Base-by-base conservation (phyloP, 1,284 basidiomycete genomes). In the Naganishia cerealis region DNA sequence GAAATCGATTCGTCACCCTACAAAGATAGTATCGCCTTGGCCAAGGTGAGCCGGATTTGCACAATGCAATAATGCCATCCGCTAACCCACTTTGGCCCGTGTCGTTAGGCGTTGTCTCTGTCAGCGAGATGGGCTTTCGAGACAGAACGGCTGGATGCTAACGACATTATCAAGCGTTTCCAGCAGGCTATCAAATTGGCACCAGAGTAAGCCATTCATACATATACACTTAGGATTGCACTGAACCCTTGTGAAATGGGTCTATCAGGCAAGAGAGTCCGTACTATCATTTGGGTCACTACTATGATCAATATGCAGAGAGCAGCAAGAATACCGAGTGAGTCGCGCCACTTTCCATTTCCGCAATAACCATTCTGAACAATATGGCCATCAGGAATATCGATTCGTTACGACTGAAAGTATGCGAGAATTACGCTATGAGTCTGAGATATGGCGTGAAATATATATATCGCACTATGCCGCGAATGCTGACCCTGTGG, bases 391-490 rank as follows among this genome's bases (percentile, higher is more conserved):
- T 36, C 68, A 65, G 57, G 39, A 58, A 67, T 56, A 56, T 63
- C 29, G 61, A 70, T 69, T 24, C 72, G 71, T 66, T 75, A 75
- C 63, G 71, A 72, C 72, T 65, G 71, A 76, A 65, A 86, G 75
- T 86, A 2, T 83, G 80, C 73, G 84, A 85, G 71, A 85, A 88
- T 59, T 97, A 90, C 74, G 83, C 86, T 5, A 87, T 85, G 71
- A 90, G 94, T 0, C 87, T 95, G 66, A 84, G 84, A 73, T 82
- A 86, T 73, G 96, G 96, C 13, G 93, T 94, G 55, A 99, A 99
- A 83, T 98, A 90, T 79, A 90, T 97, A 58, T 99, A 95, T 79
- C 94, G 97, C 77, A 94, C 93, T 0, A 87, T 99, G 74, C 95
- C 96, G 0, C 87, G 96, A 43, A 85, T 98, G 71, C 85, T 99